Evolutionary conservation across 2,329 filamentous ascomycete species (phyloP), one percentile per base, ranked within the genome.

Genomic region (Monosporascus sp.): DNA sequence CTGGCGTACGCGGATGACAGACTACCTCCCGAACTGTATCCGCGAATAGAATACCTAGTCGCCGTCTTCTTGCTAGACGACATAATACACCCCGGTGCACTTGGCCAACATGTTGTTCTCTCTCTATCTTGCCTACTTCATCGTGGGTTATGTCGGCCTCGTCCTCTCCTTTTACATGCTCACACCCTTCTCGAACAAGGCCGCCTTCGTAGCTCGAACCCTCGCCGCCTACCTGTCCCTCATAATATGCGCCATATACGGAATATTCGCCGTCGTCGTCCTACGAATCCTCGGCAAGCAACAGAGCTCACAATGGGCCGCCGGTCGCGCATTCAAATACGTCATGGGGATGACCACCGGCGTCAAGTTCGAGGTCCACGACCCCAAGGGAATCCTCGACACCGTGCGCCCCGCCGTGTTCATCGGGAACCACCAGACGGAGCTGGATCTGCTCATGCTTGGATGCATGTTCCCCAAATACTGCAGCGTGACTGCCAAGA

Each of bases 371-470:
- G 78, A 82, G 57, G 73, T 96, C 49, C 80, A 87, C 45, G 90
- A 92, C 70, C 77, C 83, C 39, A 68, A 83, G 55, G 72, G 85
- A 59, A 69, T 85, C 61, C 81, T 92, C 54, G 74, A 75, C 47
- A 85, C 77, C 9, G 77, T 77, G 27, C 83, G 93, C 50, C 94
- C 94, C 1, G 92, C 90, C 53, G 88, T 99, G 53, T 92, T 99
- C 66, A 79, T 99, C 62, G 89, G 88, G 41, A 97, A 97, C 73
- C 94, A 99, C 75, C 94, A 99, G 79, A 90, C 89, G 22, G 94
- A 97, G 74, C 83, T 99, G 61, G 94, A 99, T 68, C 89, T 99
- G 41, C 80, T 96, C 55, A 88, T 97, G 83, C 81, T 99, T 27
- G 94, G 91, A 57, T 77, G 80, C 72, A 83, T 96, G 65, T 97